phyloP scores from a whole-genome alignment of 257 asterid genomes.

The Vinca minor region DNA sequence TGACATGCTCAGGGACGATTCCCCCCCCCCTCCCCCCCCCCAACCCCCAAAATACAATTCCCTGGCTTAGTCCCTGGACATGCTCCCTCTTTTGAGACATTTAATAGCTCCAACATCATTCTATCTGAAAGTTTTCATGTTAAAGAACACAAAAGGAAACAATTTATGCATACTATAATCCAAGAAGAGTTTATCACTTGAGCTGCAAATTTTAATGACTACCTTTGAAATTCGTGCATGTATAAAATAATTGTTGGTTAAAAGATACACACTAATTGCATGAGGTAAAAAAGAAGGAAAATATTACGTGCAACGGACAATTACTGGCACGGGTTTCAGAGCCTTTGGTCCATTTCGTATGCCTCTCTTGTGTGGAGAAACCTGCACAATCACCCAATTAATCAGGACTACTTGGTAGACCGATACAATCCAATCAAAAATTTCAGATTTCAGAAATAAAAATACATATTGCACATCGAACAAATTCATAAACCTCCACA shows the following conservation, averaged over 20 bases:
- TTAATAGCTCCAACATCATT: too few relatives aligned
- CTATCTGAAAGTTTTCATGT: neutral
- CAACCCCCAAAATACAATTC: too few relatives aligned
- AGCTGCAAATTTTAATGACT: neutral
- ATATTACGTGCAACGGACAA: constrained; percentile 86
- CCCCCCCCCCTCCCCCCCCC: too few relatives aligned
- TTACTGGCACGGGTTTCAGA: constrained; percentile 92
- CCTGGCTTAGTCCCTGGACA: too few relatives aligned
- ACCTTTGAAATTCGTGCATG: neutral
- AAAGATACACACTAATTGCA: too few relatives aligned
- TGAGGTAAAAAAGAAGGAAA: too few relatives aligned
- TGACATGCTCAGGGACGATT: too few relatives aligned
- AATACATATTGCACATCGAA: neutral
- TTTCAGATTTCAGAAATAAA: neutral
- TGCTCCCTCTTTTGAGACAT: too few relatives aligned
- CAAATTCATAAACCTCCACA: neutral
- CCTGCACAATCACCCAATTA: constrained; percentile 36
- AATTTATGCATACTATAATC: neutral
- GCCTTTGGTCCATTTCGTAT: constrained; percentile 97
- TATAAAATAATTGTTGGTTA: too few relatives aligned
- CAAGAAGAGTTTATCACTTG: neutral
- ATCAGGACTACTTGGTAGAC: neutral
- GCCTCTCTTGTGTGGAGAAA: constrained; percentile 74
- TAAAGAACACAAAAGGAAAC: neutral
- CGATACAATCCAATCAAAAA: neutral